Evolutionary conservation across 306 rosid species (phyloP).

Genomic region (Acacia acuminata): DNA sequence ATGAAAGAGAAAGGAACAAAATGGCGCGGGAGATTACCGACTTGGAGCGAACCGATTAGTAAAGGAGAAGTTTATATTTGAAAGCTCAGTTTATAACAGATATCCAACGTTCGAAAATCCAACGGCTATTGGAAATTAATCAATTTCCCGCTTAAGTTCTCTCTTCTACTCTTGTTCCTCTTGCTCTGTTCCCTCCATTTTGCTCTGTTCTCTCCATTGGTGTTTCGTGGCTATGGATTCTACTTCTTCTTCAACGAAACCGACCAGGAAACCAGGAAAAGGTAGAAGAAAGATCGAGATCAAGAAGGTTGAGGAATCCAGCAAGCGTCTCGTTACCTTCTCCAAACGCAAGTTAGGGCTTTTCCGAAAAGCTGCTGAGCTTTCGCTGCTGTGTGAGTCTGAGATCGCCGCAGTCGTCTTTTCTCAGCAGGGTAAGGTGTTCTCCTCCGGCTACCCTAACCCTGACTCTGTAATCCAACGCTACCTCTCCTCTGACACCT

Average conservation of each 20-base stretch:
- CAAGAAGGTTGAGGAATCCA: conserved; percentile 3
- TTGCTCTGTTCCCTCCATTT: too few species aligned
- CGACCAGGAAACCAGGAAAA: not conserved
- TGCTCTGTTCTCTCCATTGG: not conserved
- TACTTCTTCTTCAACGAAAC: not conserved
- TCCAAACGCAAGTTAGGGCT: conserved; percentile 62
- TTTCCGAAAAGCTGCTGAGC: conserved; percentile 63
- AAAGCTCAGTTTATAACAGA: too few species aligned
- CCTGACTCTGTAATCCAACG: conserved; percentile 33
- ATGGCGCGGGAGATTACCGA: too few species aligned
- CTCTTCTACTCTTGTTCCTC: not conserved
- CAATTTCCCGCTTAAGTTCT: not conserved
- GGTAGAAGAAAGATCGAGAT: conserved; percentile 50
- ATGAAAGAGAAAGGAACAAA: too few species aligned
- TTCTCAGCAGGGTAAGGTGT: conserved; percentile 55
- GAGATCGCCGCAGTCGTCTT: conserved; percentile 43
- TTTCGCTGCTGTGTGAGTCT: conserved; percentile 52
- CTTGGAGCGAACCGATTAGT: too few species aligned
- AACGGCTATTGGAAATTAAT: too few species aligned
- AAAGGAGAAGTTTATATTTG: too few species aligned
- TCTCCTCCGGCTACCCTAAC: conserved; percentile 51
- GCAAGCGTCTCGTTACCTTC: conserved; percentile 50
- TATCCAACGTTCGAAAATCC: too few species aligned
- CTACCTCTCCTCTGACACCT: conserved; percentile 24
- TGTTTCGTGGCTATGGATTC: not conserved